Evolutionary conservation across 2,329 filamentous ascomycete species (phyloP), one percentile per base, ranked within the genome.

Genomic region (Helicocarpus griseus): DNA sequence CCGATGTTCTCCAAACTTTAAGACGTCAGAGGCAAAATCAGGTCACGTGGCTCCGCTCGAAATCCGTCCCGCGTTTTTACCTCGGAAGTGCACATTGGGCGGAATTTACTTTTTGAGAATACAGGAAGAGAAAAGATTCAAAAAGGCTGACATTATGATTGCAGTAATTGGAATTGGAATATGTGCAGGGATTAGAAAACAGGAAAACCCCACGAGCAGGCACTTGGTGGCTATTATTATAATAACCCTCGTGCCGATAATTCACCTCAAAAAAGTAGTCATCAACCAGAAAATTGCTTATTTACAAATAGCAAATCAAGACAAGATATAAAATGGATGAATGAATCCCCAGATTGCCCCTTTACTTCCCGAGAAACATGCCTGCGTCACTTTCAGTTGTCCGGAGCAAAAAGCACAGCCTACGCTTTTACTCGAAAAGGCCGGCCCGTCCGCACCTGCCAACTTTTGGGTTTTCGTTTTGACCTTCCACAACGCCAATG

Each of bases 391-490:
- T 29, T 45, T 26, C 26, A 45, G 19, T 21, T 26, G 5, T 26
- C 26, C 22, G 8, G 13, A 35, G n/a, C n/a, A 9, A 13, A 31
- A 6, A 4, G 5, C 14, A 45, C 28, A 19, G 17, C 19, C 29
- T 35, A 47, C 11, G 21, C 29, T 2, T 14, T 21, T 19, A 11
- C 21, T 21, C 22, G 35, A 14, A 40, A 14, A 49, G n/a, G n/a
- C n/a, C n/a, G n/a, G n/a, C n/a, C n/a, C 40, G 14, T 69, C 67
- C 65, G 67, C 44, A 13, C 28, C 4, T 35, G 44, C 44, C 29
- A 35, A 36, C 44, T 47, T 47, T 47, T 35, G 28, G 8, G 14
- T 39, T 21, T 31, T 29, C 21, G 19, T 47, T 29, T 21, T 22
- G 19, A 47, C 21, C 44, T 46, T 35, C 43, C 44, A 35, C 13